Conservation (phyloP, 1,139 yeast species). For the Suhomyces kunorum region DNA sequence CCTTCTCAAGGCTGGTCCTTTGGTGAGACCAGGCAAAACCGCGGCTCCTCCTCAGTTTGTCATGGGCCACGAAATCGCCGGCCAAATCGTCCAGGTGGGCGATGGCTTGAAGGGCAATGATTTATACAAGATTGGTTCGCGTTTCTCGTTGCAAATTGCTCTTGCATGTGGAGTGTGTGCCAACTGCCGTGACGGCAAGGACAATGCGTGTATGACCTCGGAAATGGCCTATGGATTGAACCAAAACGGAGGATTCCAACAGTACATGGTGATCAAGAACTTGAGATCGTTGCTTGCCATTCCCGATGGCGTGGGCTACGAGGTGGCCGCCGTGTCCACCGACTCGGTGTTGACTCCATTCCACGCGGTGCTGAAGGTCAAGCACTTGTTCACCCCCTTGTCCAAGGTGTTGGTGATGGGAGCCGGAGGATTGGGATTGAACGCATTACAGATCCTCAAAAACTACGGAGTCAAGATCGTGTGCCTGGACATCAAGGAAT, state of each 20-base stretch:
- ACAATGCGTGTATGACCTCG: slow-evolving; percentile 35
- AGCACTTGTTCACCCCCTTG: slow-evolving; percentile 33
- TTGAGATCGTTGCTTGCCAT: slow-evolving; percentile 42
- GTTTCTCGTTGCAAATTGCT: slow-evolving; percentile 40
- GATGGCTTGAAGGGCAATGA: slow-evolving; percentile 26
- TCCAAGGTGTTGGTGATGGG: slow-evolving; percentile 48
- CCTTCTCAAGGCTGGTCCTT: slow-evolving; percentile 33
- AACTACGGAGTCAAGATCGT: slow-evolving; percentile 44
- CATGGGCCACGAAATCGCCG: slow-evolving; percentile 63
- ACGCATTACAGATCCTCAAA: slow-evolving; percentile 48
- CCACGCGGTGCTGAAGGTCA: slow-evolving; percentile 49
- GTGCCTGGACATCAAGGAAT: slow-evolving; percentile 41
- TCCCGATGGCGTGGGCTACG: slow-evolving; percentile 49
- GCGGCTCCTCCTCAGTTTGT: slow-evolving; percentile 35
- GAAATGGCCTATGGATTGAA: slow-evolving; percentile 47
- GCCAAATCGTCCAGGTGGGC: slow-evolving; percentile 47
- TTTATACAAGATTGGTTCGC: slow-evolving; percentile 33
- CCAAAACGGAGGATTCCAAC: slow-evolving; percentile 53
- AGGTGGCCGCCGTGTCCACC: slow-evolving; percentile 50
- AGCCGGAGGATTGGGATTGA: slow-evolving; percentile 53
- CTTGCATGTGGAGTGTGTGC: slow-evolving; percentile 48
- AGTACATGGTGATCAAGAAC: slow-evolving; percentile 42
- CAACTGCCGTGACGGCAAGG: slow-evolving; percentile 45
- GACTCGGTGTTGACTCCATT: slow-evolving; percentile 55
- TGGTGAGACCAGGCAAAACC: slow-evolving; percentile 16